phyloP scores from a whole-genome alignment of 176 grass and related monocot species.

The Alopecurus myosuroides region DNA sequence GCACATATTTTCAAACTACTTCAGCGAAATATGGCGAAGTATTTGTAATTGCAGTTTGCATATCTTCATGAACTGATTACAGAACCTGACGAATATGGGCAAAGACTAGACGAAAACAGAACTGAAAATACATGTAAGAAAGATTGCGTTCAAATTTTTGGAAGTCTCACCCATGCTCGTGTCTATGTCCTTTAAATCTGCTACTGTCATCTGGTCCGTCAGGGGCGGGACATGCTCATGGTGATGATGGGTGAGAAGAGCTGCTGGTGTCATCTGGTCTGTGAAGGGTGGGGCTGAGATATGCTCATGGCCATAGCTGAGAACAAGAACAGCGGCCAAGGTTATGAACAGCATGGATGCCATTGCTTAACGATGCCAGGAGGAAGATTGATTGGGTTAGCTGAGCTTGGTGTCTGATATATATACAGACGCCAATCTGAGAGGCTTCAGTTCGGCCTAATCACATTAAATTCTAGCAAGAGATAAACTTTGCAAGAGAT shows the following conservation, averaged over 20 bases:
- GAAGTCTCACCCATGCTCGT: background rate
- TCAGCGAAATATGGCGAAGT: background rate
- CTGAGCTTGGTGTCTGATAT: too few species aligned
- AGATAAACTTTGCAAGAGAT: too few species aligned
- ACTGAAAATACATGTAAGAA: background rate
- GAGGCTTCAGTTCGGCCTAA: too few species aligned
- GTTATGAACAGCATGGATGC: background rate
- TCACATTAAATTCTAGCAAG: too few species aligned
- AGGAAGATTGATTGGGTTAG: too few species aligned
- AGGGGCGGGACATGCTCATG: background rate
- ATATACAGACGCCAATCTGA: too few species aligned
- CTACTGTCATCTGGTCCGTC: too few species aligned
- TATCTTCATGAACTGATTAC: background rate
- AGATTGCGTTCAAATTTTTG: background rate
- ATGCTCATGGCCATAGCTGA: background rate
- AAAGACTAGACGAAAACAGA: background rate
- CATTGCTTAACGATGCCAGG: too few species aligned
- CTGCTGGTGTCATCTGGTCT: background rate
- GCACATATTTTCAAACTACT: background rate
- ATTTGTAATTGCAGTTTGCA: background rate
- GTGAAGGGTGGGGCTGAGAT: background rate
- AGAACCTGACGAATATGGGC: background rate
- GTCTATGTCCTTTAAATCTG: too few species aligned
- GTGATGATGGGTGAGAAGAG: background rate
- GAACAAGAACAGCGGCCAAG: background rate